Base-by-base conservation (phyloP, 2,329 filamentous ascomycete species). In the Ceratocystis papillata region DNA sequence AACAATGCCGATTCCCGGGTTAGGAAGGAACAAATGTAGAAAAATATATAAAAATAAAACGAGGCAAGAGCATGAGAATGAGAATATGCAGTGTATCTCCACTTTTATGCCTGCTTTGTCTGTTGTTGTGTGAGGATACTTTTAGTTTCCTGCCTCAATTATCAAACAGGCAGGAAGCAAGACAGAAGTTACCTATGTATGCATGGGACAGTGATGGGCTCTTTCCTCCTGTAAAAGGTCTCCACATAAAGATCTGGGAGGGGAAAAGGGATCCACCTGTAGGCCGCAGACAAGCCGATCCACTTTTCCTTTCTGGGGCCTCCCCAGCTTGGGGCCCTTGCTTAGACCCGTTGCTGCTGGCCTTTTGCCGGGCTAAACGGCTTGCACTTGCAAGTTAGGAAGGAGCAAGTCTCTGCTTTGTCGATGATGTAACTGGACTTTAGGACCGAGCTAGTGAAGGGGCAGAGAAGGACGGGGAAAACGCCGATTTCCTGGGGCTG, bases 351-450 rank as follows among this genome's bases (percentile, higher is more conserved):
- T 22, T 50, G n/a, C 46, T n/a, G 12, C 20, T 53, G 3, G 12
- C 48, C 20, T 20, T 50, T 50, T 6, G 46, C 20, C 48, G 20
- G 7, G 48, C 48, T 41, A 41, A 4, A 12, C 37, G 20, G 25
- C 48, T 25, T 25, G 48, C 48, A 15, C 48, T 53, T 53, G 48
- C 48, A 25, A 53, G 48, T 41, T 41, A 7, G 10, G 48, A 53
- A 48, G n/a, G 12, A 55, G 22, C 25, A 55, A 30, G 25, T 50
- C 46, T 20, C n/a, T 8, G 17, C 46, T 20, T 20, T 12, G 10
- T 17, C 53, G 53, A 59, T 59, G 53, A 59, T 59, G 53, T 59
- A 59, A 59, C 53, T 59, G 20, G 53, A 17, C 48, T 53, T 15
- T 25, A 53, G 48, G 48, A 25, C 48, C 10, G 10, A 41, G 37